These are phyloP conservation scores for Streptanthus diversifolius DNA, from an alignment of 345 rosid species.

Conservation along the genomic window DNA sequence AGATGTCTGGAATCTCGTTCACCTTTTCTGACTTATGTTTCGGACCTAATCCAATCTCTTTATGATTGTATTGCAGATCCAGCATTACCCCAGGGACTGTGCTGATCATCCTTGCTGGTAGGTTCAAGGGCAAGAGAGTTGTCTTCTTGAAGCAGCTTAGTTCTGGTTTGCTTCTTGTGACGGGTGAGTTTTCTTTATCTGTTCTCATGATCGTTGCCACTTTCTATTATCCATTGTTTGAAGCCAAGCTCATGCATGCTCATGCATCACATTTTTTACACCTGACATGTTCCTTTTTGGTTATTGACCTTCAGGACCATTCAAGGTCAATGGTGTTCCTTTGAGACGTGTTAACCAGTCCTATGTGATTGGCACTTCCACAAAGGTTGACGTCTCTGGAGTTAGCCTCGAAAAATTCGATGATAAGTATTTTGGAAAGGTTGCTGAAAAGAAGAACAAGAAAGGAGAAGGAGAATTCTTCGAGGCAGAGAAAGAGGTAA, in stretches of 20 bases:
- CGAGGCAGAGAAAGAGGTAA: constrained; percentile 33
- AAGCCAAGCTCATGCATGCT: neutral
- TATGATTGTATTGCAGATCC: constrained; percentile 36
- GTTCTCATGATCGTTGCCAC: neutral
- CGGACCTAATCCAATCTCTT: neutral
- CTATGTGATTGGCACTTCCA: constrained; percentile 61
- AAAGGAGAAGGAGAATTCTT: constrained; percentile 78
- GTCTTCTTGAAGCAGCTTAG: constrained; percentile 78
- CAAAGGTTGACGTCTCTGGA: constrained; percentile 68
- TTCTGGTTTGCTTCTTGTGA: constrained; percentile 77
- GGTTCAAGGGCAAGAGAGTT: constrained; percentile 87
- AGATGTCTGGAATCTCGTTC: no score
- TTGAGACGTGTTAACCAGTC: constrained; percentile 64
- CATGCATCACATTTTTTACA: neutral
- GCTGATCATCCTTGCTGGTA: constrained; percentile 69
- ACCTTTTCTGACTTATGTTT: neutral
- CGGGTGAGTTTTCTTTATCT: constrained; percentile 44
- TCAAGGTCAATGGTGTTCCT: constrained; percentile 76
- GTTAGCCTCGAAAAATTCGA: constrained; percentile 62
- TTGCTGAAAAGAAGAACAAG: constrained; percentile 62
- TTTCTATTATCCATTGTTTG: neutral
- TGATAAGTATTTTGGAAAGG: constrained; percentile 70
- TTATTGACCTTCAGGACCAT: constrained; percentile 47
- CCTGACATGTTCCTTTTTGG: neutral
- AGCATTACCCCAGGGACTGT: constrained; percentile 72